Conservation (phyloP, 805 yeast genomes). For the Teunomyces funiuensis region DNA sequence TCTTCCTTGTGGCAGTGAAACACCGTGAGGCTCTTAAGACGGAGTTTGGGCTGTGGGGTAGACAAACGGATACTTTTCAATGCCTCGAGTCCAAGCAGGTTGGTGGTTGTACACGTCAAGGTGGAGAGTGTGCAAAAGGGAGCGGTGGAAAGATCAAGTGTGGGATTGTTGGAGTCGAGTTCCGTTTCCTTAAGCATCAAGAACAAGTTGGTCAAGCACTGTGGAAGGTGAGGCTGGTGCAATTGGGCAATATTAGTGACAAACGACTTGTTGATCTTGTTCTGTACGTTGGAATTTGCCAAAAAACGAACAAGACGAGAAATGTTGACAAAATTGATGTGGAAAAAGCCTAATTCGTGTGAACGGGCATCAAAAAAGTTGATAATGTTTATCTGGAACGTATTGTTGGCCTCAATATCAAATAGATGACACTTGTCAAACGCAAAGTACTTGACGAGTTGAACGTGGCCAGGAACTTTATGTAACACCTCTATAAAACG, state of each 20-base stretch:
- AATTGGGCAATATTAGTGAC: slow-evolving; percentile 24
- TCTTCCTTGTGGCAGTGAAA: slow-evolving; percentile 36
- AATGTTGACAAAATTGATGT: too few relatives aligned
- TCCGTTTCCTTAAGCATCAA: slow-evolving; percentile 33
- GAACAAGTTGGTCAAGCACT: slow-evolving; percentile 29
- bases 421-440: too few relatives aligned
- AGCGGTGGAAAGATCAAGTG: slow-evolving; percentile 7
- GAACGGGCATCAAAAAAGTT: slow-evolving; percentile 26
- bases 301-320: slow-evolving; percentile 26
- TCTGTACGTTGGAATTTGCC: slow-evolving; percentile 22
- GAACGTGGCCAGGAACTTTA: slow-evolving; percentile 19
- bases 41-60: slow-evolving; percentile 22
- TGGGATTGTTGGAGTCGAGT: too few relatives aligned
- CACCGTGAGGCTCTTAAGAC: slow-evolving; percentile 28
- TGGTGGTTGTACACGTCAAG: slow-evolving; percentile 32
- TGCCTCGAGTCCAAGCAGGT: slow-evolving; percentile 31
- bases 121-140: slow-evolving; percentile 26
- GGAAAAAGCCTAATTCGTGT: slow-evolving; percentile 24
- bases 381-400: slow-evolving; percentile 24
- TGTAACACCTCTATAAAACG: slow-evolving; percentile 20
- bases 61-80: slow-evolving; percentile 21
- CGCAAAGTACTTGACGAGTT: slow-evolving; percentile 27
- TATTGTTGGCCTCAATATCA: slow-evolving; percentile 13
- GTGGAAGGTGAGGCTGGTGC: slow-evolving; percentile 25
- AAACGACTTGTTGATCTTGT: slow-evolving; percentile 30